Base-by-base conservation (phyloP, 208 protist species). In the Wallacemonas collosoma region DNA sequence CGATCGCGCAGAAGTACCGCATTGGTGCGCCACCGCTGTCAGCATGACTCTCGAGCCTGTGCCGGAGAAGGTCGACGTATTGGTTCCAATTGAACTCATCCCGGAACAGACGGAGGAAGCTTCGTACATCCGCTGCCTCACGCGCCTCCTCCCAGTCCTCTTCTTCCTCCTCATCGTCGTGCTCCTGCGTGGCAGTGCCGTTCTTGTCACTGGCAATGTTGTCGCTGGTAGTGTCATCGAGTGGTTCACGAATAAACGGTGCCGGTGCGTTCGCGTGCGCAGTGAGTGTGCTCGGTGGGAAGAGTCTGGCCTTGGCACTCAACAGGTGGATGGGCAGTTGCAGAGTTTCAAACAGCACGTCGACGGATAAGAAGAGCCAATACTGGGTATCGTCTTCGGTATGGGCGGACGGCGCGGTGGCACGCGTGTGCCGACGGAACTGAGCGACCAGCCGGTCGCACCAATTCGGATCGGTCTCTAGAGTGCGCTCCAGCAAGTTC, bases 91-190 rank as follows among this genome's bases (percentile, higher is more conserved):
- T 83, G 9, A 14, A 55, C 36, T 71, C 68, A 55, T 87, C 81
- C 47, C 91, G 80, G 68, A 96, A 91, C 17, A 96, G 80, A 45
- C 91, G 87, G 60, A 96, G 93, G 60, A 96, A 96, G 58, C 72
- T 83, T 63, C 53, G 77, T 7, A 64, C 75, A 36, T 75, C 77
- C 39, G n/a, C 71, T 38, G 48, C 45, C 35, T 60, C 65, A 53
- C 43, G 58, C 57, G 15, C 61, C 12, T 73, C 77, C 38, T 79
- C 80, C 4, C 67, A 61, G 39, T 74, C 72, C 54, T 81, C 74
- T 14, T 76, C 82, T 1, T 78, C 72, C 17, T 73, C 73, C 4
- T 54, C 51, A 3, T 74, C 60, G 12, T 74, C 60, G 17, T 58
- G 63, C 36, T 73, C 69, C n/a, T 55, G 35, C 64, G 2, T 38